These are phyloP conservation scores for Chaetothyriales sp. DNA, from an alignment of 2,329 filamentous ascomycete species.

Conservation along the genomic window DNA sequence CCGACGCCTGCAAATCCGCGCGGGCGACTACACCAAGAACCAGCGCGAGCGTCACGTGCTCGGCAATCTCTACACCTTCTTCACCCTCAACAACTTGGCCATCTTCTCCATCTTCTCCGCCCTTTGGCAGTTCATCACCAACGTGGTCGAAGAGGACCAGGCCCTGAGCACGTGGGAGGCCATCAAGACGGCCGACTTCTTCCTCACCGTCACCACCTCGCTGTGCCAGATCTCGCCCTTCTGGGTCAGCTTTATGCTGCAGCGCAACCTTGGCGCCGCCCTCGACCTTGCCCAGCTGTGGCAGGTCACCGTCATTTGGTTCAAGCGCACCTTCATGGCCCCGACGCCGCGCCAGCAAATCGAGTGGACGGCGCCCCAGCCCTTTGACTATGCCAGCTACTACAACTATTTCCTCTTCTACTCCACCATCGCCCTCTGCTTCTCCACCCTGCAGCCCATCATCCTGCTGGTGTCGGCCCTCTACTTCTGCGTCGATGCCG, in stretches of 20 bases:
- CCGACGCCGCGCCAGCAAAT: constrained; percentile 87
- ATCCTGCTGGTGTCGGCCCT: constrained; percentile 74
- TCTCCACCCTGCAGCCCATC: constrained; percentile 72
- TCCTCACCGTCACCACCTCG: constrained; percentile 52
- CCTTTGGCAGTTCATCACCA: constrained; percentile 58
- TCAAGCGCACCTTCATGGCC: constrained; percentile 67
- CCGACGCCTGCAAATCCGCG: constrained; percentile 66
- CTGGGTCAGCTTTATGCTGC: constrained; percentile 87
- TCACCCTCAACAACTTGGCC: constrained; percentile 91
- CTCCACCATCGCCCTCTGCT: constrained; percentile 74
- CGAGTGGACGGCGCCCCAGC: constrained; percentile 77
- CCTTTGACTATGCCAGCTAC: constrained; percentile 91
- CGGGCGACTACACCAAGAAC: constrained; percentile 84
- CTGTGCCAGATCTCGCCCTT: constrained; percentile 75
- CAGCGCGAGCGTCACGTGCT: constrained; percentile 84
- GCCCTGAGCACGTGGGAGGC: constrained; percentile 54
- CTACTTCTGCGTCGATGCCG: constrained; percentile 78
- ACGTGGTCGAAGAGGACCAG: constrained; percentile 46
- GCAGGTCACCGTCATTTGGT: constrained; percentile 70
- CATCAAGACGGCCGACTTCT: constrained; percentile 51
- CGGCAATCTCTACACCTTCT: constrained; percentile 84
- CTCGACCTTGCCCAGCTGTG: constrained; percentile 84
- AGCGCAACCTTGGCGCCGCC: constrained; percentile 86
- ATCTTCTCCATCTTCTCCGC: constrained; percentile 87
- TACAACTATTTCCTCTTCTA: constrained; percentile 99